Conservation (phyloP, 2,329 filamentous ascomycete genomes). For the Cladosporium oxysporum region DNA sequence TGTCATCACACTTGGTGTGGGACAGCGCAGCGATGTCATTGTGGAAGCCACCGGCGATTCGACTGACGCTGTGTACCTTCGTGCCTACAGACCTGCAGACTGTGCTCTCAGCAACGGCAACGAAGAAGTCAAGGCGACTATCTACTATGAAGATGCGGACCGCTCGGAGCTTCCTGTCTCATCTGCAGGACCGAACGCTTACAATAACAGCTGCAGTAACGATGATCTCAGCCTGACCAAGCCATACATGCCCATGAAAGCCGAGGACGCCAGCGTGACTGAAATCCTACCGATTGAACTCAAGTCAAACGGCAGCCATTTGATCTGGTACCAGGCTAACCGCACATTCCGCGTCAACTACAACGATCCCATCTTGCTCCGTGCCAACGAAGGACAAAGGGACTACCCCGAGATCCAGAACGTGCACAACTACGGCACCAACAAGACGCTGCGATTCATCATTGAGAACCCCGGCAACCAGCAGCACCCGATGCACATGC, state of each 20-base stretch:
- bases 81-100: conserved; percentile 31
- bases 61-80: conserved; percentile 41
- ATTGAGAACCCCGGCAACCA: conserved; percentile 42
- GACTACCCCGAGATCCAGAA: conserved; percentile 33
- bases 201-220: conserved; percentile 55
- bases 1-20: conserved; percentile 44
- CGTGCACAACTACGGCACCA: conserved; percentile 44
- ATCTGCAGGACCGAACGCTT: conserved; percentile 38
- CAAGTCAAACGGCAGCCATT: conserved; percentile 46
- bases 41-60: conserved; percentile 39
- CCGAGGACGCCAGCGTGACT: conserved; percentile 34
- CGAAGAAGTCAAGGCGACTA: conserved; percentile 56
- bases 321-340: conserved; percentile 58
- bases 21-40: conserved; percentile 44
- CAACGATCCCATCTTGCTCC: conserved; percentile 42
- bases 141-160: conserved; percentile 66
- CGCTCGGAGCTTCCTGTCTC: conserved; percentile 46
- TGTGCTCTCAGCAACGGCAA: conserved; percentile 41
- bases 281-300: conserved; percentile 50
- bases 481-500: conserved; percentile 46
- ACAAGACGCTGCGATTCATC: conserved; percentile 42
- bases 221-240: conserved; percentile 57
- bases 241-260: conserved; percentile 54
- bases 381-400: conserved; percentile 36
- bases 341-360: conserved; percentile 53